Percentiles rank a stretch among this genome's conserved stretches.
Conservation (phyloP, 2,329 filamentous ascomycete species). For the Sporothrix variecibatus region DNA sequence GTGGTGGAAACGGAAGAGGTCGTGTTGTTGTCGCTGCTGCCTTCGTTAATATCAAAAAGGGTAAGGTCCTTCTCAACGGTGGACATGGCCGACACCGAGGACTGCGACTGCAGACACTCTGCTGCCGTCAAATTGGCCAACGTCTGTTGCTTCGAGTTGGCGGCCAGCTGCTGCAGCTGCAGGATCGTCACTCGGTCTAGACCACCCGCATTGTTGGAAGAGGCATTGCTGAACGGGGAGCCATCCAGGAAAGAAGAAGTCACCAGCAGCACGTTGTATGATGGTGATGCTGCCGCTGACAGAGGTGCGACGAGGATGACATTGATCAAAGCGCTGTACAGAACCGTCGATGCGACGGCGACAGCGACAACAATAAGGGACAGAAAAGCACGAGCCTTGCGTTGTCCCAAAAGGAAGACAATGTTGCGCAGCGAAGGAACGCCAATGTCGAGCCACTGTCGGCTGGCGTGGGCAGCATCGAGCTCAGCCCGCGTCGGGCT, state of each 20-base stretch:
- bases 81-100: not conserved
- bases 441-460: constrained; percentile 56
- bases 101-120: constrained; percentile 12
- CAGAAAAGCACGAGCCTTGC: constrained; percentile 41
- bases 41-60: not conserved
- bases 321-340: constrained; percentile 33
- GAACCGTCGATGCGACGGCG: constrained; percentile 12
- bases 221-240: constrained; percentile 42
- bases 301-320: not conserved
- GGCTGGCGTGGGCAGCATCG: constrained; percentile 47
- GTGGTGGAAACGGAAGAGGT: not conserved
- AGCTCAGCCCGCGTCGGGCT: constrained; percentile 56
- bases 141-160: constrained; percentile 11
- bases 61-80: not conserved
- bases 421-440: constrained; percentile 56
- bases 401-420: constrained; percentile 44
- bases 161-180: constrained; percentile 40
- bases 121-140: not conserved
- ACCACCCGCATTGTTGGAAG: constrained; percentile 40
- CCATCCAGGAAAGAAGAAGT: constrained; percentile 41
- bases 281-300: not conserved
- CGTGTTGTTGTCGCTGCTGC: not conserved
- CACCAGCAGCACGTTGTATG: constrained; percentile 41
- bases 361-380: not conserved
- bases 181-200: constrained; percentile 41